Conservation (phyloP, 2,329 filamentous ascomycete species). For the Hymenoscyphus occultus region DNA sequence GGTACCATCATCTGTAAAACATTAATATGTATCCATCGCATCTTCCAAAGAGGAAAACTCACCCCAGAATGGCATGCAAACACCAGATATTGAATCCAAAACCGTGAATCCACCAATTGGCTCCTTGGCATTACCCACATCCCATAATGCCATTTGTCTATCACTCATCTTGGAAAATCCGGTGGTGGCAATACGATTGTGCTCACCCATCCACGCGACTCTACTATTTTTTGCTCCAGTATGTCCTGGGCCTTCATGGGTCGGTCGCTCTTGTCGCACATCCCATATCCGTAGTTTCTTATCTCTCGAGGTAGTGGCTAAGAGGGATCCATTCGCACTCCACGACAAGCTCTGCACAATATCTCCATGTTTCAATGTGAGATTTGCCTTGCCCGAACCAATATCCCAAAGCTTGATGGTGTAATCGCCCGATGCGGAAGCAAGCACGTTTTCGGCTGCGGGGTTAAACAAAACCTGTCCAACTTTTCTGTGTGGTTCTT, state of each 20-base stretch:
- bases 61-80: conserved; percentile 99
- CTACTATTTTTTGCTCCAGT: conserved; percentile 96
- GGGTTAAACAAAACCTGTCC: conserved; percentile 98
- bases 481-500: conserved; percentile 68
- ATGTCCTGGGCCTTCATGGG: conserved; percentile 82
- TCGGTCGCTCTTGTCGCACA: conserved; percentile 84
- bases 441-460: conserved; percentile 89
- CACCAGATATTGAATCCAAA: conserved; percentile 92
- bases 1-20: conserved; percentile 70
- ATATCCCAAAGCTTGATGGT: conserved; percentile 97
- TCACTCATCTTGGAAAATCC: conserved; percentile 99
- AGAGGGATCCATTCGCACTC: conserved; percentile 82
- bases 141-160: conserved; percentile 92
- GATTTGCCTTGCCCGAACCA: conserved; percentile 68
- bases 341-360: conserved; percentile 95
- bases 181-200: conserved; percentile 92
- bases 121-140: conserved; percentile 73
- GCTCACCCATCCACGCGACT: conserved; percentile 94
- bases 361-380: conserved; percentile 81
- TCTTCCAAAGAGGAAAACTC: conserved; percentile 30
- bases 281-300: conserved; percentile 99
- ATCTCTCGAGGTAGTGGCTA: conserved; percentile 93
- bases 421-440: conserved; percentile 91
- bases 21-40: conserved; percentile 24
- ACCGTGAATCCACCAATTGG: conserved; percentile 88